Conservation (phyloP, 345 rosid genomes). For the Citrus unshiu region DNA sequence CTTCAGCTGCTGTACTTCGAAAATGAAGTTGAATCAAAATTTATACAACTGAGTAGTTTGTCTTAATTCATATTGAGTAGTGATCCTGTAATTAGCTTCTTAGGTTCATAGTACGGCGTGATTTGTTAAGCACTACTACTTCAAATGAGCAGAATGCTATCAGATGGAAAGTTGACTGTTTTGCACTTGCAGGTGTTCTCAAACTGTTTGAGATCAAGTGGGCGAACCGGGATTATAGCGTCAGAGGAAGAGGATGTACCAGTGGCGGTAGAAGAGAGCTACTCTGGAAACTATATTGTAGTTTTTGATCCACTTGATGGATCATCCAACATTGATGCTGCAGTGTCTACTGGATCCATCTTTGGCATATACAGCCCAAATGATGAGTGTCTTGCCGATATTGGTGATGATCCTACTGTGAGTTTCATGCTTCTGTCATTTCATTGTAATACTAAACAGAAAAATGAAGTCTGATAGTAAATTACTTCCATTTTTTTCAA, state of each 20-base stretch:
- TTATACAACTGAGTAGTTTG: no score
- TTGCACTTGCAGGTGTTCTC: conserved; percentile 73
- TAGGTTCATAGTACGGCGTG: no score
- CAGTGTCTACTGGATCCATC: conserved; percentile 95
- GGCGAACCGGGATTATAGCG: conserved; percentile 91
- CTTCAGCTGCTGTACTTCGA: no score
- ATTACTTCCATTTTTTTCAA: not conserved
- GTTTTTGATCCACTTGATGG: conserved; percentile 97
- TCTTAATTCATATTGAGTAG: no score
- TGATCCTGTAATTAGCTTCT: no score
- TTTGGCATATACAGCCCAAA: conserved; percentile 93
- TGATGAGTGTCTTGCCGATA: conserved; percentile 79
- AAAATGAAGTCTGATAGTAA: not conserved
- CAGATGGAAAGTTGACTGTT: not conserved
- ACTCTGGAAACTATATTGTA: conserved; percentile 88
- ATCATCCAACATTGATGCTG: conserved; percentile 92
- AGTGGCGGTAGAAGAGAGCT: conserved; percentile 92
- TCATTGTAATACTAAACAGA: not conserved
- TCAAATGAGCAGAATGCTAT: not conserved
- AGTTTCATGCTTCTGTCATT: conserved; percentile 8
- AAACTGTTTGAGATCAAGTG: conserved; percentile 86
- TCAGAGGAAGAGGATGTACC: conserved; percentile 99
- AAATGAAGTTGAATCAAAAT: no score
- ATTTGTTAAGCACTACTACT: no score
- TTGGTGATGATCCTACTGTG: conserved; percentile 56